A percentile compares a stretch with the other conserved stretches of the same genome.
These are phyloP conservation scores for Vaccinium darrowii DNA, from an alignment of 148 eudicot species.

Conservation along the genomic window DNA sequence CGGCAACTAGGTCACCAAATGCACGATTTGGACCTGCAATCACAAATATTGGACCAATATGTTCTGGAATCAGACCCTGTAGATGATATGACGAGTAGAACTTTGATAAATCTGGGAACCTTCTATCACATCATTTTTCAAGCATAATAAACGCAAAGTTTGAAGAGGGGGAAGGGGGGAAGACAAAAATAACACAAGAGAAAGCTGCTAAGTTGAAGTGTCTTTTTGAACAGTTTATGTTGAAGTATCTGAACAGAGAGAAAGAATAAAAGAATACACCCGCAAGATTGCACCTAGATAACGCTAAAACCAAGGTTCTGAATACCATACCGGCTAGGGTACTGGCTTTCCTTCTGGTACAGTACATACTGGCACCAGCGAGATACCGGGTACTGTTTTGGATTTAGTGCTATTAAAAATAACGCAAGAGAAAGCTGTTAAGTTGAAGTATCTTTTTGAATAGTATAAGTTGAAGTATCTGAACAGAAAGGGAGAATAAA, in stretches of 20 bases:
- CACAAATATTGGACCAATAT: constrained; percentile 10
- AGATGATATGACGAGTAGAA: background rate
- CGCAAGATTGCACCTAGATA: background rate
- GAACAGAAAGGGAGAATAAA: too few species aligned
- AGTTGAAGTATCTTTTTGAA: too few species aligned
- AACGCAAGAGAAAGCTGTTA: too few species aligned
- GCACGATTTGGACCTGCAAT: constrained; percentile 84
- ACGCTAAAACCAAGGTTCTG: background rate
- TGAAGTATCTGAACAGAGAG: too few species aligned
- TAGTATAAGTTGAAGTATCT: too few species aligned
- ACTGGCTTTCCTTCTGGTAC: too few species aligned
- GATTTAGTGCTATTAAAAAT: too few species aligned
- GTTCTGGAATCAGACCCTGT: background rate
- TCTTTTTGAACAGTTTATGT: too few species aligned
- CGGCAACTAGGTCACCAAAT: constrained; percentile 88
- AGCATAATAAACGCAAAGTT: background rate
- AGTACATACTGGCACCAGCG: too few species aligned
- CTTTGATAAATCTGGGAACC: background rate
- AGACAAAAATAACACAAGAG: background rate
- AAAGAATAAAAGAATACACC: too few species aligned
- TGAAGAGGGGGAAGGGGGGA: background rate
- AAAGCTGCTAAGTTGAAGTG: background rate
- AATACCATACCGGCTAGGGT: too few species aligned
- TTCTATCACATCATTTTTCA: background rate
- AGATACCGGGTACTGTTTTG: too few species aligned